Evolutionary conservation across 129 eudicot genomes (phyloP).

Genomic region (Dittrichia graveolens): DNA sequence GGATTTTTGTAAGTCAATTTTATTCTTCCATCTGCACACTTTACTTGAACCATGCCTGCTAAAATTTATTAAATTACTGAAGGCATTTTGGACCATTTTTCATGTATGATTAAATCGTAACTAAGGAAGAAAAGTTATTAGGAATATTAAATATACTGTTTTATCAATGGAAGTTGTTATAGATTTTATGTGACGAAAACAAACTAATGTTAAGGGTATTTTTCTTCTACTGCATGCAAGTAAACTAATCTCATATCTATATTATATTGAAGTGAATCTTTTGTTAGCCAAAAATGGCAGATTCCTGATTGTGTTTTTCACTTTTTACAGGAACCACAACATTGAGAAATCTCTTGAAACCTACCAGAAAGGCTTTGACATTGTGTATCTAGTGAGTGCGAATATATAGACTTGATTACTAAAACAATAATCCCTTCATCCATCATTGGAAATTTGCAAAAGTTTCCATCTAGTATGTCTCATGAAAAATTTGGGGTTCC

Average conservation of each 20-base stretch:
- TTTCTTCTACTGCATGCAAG: too few species aligned
- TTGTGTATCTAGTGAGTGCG: slow-evolving; percentile 71
- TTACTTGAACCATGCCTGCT: slow-evolving; percentile 15
- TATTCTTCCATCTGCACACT: background rate
- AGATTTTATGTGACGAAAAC: background rate
- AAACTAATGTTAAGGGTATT: background rate
- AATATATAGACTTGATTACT: slow-evolving; percentile 1
- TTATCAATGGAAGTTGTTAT: background rate
- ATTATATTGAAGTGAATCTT: background rate
- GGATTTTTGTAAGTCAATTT: slow-evolving; percentile 75
- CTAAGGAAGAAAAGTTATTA: background rate
- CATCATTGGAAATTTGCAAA: too few species aligned
- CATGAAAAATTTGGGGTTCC: background rate
- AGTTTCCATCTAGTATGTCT: background rate
- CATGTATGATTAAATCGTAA: background rate
- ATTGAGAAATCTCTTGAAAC: slow-evolving; percentile 66
- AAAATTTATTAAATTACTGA: background rate
- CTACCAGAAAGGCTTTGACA: slow-evolving; percentile 76
- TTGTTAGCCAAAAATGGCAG: background rate
- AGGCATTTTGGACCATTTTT: background rate
- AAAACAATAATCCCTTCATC: background rate
- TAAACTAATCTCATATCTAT: background rate
- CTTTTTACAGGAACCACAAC: slow-evolving; percentile 72
- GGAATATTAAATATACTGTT: background rate
- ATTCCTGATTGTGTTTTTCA: slow-evolving; percentile 4